These are phyloP conservation scores for Solanum lycopersicoides DNA, from an alignment of 257 asterid genomes.

Conservation along the genomic window DNA sequence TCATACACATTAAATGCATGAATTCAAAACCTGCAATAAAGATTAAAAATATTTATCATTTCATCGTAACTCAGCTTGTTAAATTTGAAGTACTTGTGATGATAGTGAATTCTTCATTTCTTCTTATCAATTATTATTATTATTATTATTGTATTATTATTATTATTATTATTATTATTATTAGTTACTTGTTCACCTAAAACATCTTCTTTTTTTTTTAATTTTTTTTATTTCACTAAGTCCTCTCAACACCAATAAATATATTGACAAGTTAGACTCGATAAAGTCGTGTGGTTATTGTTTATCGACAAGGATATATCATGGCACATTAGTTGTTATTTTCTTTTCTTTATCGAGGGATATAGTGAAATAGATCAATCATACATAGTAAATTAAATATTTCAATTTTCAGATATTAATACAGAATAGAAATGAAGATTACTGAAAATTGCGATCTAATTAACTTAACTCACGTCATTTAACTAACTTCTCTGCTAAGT, in stretches of 20 bases:
- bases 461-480: not conserved
- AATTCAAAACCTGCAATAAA: too few relatives aligned
- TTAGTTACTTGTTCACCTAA: not conserved
- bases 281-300: not conserved
- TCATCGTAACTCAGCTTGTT: rapidly evolving
- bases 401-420: too few relatives aligned
- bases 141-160: not conserved
- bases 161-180: not conserved
- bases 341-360: not conserved
- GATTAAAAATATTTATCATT: too few relatives aligned
- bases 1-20: too few relatives aligned
- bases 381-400: too few relatives aligned
- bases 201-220: not conserved
- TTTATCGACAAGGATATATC: not conserved
- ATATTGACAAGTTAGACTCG: not conserved
- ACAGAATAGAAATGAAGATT: too few relatives aligned
- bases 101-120: too few relatives aligned
- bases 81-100: too few relatives aligned
- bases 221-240: not conserved
- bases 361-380: not conserved
- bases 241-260: not conserved
- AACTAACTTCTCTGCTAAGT: not conserved
- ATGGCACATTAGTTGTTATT: not conserved
- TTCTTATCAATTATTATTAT: not conserved
- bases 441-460: not conserved